Conservation (phyloP, 1,139 yeast genomes). For the Diutina scorzettiae region DNA sequence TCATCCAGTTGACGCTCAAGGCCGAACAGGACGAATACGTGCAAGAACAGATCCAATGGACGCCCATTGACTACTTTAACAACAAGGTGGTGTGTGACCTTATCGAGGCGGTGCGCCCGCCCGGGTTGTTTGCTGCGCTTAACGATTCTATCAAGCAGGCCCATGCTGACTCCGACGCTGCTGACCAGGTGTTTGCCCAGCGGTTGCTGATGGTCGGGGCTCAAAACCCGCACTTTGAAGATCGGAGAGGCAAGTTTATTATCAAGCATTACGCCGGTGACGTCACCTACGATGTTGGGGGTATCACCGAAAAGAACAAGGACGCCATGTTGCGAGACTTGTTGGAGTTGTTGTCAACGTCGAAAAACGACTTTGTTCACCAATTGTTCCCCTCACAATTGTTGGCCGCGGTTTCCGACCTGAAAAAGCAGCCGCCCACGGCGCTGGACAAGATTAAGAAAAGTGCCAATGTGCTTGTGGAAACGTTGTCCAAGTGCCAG, state of each 20-base stretch:
- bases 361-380: conserved; percentile 54
- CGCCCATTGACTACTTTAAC: conserved; percentile 93
- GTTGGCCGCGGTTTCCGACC: conserved; percentile 49
- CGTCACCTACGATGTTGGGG: conserved; percentile 80
- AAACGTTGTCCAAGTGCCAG: conserved; percentile 76
- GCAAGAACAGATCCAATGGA: conserved; percentile 92
- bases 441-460: conserved; percentile 91
- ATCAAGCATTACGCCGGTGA: conserved; percentile 98
- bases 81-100: conserved; percentile 95
- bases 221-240: conserved; percentile 77
- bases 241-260: conserved; percentile 77
- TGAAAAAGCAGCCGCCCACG: conserved; percentile 87
- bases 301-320: conserved; percentile 95
- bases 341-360: conserved; percentile 63
- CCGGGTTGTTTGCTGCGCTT: conserved; percentile 92
- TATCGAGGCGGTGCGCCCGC: conserved; percentile 90
- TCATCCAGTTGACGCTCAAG: conserved; percentile 87
- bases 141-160: conserved; percentile 98
- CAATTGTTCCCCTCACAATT: conserved; percentile 62
- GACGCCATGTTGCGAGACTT: conserved; percentile 88
- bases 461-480: conserved; percentile 85
- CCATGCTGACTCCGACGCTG: conserved; percentile 94
- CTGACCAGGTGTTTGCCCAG: conserved; percentile 93
- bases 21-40: conserved; percentile 97
- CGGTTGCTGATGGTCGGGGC: conserved; percentile 75